These are phyloP conservation scores for Apocynum venetum DNA, from an alignment of 257 asterid species.

Conservation along the genomic window DNA sequence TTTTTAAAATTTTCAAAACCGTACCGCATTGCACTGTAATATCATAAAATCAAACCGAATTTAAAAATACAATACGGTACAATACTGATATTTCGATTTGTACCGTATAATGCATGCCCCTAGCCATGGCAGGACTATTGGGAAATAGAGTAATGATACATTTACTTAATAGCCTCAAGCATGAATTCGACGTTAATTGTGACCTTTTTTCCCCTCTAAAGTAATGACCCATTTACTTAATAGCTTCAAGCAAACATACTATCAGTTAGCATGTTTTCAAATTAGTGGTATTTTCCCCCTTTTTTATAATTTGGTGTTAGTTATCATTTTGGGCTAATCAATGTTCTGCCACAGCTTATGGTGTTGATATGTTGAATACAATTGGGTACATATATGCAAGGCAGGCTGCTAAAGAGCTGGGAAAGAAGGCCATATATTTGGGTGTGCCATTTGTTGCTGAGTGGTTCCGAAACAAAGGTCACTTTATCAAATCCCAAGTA, in stretches of 20 bases:
- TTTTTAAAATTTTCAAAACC: too few relatives aligned
- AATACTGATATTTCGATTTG: too few relatives aligned
- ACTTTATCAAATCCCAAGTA: constrained; percentile 92
- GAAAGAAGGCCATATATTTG: constrained; percentile 88
- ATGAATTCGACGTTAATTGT: background rate
- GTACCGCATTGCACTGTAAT: too few relatives aligned
- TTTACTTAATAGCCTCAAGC: background rate
- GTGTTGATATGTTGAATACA: constrained; percentile 96
- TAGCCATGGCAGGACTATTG: background rate
- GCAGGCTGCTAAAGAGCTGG: constrained; percentile 97
- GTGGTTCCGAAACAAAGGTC: constrained; percentile 99
- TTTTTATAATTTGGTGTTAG: background rate
- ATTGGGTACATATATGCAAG: constrained; percentile 94
- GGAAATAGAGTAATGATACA: background rate
- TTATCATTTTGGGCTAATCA: background rate
- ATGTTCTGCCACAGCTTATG: constrained; percentile 62
- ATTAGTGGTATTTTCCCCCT: background rate
- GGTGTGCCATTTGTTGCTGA: constrained; percentile 97
- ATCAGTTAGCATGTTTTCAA: background rate
- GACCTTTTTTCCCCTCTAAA: background rate
- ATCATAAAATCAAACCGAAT: too few relatives aligned
- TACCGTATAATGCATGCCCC: too few relatives aligned
- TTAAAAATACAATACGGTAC: too few relatives aligned
- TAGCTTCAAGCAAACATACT: too few relatives aligned
- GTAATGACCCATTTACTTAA: too few relatives aligned